These are phyloP conservation scores for Boletus nobilissimus DNA, from an alignment of 1,284 basidiomycete species.

Conservation along the genomic window DNA sequence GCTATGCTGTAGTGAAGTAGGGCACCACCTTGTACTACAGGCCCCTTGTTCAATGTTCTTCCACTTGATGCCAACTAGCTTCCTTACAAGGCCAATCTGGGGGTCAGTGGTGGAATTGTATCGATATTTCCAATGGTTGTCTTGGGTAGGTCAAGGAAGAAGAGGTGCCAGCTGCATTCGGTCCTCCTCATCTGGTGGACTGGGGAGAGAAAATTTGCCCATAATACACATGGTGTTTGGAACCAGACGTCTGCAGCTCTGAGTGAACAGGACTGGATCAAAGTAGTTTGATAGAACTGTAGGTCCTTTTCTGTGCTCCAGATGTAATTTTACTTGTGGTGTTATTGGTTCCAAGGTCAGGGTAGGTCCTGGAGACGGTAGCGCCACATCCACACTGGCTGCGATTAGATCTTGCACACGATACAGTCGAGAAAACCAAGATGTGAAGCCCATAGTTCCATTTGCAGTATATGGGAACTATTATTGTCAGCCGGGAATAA, in stretches of 20 bases:
- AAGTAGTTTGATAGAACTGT: conserved; percentile 52
- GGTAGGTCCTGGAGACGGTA: conserved; percentile 56
- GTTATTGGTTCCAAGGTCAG: conserved; percentile 60
- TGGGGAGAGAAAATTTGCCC: conserved; percentile 80
- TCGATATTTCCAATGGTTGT: conserved; percentile 56
- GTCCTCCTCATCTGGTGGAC: conserved; percentile 64
- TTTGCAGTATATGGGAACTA: conserved; percentile 45
- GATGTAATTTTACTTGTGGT: conserved; percentile 59
- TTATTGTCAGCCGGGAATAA: conserved; percentile 38
- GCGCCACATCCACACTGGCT: conserved; percentile 48
- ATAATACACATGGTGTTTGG: conserved; percentile 74
- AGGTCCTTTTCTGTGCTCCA: conserved; percentile 28
- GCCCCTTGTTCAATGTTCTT: conserved; percentile 53
- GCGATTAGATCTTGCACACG: conserved; percentile 33
- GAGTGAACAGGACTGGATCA: conserved; percentile 76
- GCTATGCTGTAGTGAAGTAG: conserved; percentile 52
- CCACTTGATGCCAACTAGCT: conserved; percentile 72
- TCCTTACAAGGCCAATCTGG: conserved; percentile 68
- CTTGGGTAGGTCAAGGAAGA: conserved; percentile 28
- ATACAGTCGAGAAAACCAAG: conserved; percentile 42
- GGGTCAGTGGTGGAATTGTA: conserved; percentile 74
- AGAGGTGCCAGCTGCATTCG: conserved; percentile 44
- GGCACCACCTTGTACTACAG: conserved; percentile 45
- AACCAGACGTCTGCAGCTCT: conserved; percentile 68
- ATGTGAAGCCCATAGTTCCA: conserved; percentile 45